phyloP scores from a whole-genome alignment of 805 yeast species.

The Brettanomyces anomalus region DNA sequence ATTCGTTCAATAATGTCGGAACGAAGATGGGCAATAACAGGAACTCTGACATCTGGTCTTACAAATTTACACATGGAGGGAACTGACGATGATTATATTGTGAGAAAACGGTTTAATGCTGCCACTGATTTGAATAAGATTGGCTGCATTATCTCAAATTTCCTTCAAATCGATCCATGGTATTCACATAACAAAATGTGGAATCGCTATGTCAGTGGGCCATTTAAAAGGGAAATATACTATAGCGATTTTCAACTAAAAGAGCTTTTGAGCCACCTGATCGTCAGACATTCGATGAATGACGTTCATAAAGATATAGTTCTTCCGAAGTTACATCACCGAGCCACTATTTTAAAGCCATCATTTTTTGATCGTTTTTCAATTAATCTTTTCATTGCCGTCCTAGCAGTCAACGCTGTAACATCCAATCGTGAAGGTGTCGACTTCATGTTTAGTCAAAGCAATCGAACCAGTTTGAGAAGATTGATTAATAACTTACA shows the following conservation, averaged over 20 bases:
- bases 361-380: constrained; percentile 54
- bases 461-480: constrained; percentile 44
- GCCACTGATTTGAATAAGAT: constrained; percentile 43
- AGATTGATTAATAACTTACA: constrained; percentile 53
- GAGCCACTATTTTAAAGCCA: constrained; percentile 50
- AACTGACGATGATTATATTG: constrained; percentile 30
- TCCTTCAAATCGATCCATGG: constrained; percentile 55
- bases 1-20: constrained; percentile 45
- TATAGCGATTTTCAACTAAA: constrained; percentile 34
- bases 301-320: constrained; percentile 48
- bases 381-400: constrained; percentile 55
- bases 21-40: constrained; percentile 66
- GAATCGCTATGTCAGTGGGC: constrained; percentile 36
- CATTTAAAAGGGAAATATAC: constrained; percentile 32
- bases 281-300: constrained; percentile 47
- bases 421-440: constrained; percentile 59
- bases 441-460: constrained; percentile 65
- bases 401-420: constrained; percentile 63
- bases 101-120: constrained; percentile 42
- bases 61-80: constrained; percentile 44
- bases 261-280: constrained; percentile 34
- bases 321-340: constrained; percentile 51
- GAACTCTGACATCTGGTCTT: constrained; percentile 68
- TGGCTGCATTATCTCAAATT: constrained; percentile 44
- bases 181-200: constrained; percentile 37